These are phyloP conservation scores for Cryphonectria nitschkei DNA, from an alignment of 2,329 filamentous ascomycete genomes.

Conservation along the genomic window DNA sequence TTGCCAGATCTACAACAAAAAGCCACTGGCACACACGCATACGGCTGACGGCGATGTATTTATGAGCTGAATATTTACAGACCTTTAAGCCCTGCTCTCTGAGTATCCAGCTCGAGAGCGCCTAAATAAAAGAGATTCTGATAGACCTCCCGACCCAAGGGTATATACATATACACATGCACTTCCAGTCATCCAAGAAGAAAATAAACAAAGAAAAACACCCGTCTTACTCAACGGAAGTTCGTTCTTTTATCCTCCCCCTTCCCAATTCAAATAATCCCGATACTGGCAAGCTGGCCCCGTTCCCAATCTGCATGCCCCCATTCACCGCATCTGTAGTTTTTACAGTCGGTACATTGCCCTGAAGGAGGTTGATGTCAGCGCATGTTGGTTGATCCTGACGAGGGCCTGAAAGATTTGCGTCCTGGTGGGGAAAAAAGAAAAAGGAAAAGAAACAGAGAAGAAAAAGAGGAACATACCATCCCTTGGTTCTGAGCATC, in stretches of 20 bases:
- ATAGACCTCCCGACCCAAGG: background rate
- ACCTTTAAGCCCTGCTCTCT: background rate
- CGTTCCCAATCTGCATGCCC: slow-evolving; percentile 16
- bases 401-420: background rate
- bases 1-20: no score
- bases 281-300: slow-evolving; percentile 11
- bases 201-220: background rate
- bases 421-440: background rate
- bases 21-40: no score
- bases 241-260: background rate
- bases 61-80: background rate
- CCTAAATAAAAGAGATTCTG: background rate
- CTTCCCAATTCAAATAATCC: background rate
- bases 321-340: slow-evolving; percentile 11
- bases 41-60: no score
- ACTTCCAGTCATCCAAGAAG: background rate
- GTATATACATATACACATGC: background rate
- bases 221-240: background rate
- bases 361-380: background rate
- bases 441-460: background rate
- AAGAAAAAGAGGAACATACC: slow-evolving; percentile 5
- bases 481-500: slow-evolving; percentile 35
- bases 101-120: slow-evolving; percentile 10
- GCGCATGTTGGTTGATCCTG: background rate
- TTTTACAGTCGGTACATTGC: slow-evolving; percentile 23